These are phyloP conservation scores for Kwoniella mangroviensis DNA, from an alignment of 768 basidiomycete genomes.

Conservation along the genomic window DNA sequence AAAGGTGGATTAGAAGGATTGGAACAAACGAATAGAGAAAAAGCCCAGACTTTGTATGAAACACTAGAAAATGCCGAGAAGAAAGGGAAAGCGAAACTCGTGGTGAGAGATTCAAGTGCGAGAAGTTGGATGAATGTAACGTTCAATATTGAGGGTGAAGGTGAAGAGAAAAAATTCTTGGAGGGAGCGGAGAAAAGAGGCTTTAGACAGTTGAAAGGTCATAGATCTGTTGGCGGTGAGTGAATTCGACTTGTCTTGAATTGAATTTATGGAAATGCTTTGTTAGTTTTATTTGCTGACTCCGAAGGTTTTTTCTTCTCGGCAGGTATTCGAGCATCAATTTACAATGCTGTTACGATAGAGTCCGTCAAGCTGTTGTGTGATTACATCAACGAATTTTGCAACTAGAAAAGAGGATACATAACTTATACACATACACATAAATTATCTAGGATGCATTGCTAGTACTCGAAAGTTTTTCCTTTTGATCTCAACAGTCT, in stretches of 20 bases:
- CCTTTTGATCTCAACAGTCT: too few species aligned
- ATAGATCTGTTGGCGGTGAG: conserved; percentile 69
- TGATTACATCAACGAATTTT: conserved; percentile 59
- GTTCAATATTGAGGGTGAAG: conserved; percentile 72
- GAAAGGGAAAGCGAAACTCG: conserved; percentile 70
- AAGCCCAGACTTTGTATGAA: conserved; percentile 76
- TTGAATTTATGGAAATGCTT: too few species aligned
- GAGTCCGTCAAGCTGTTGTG: conserved; percentile 67
- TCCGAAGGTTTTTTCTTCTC: too few species aligned
- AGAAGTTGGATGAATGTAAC: conserved; percentile 97
- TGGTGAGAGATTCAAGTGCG: conserved; percentile 70
- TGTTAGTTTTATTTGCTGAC: too few species aligned
- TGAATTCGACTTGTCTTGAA: neutral
- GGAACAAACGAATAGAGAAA: conserved; percentile 69
- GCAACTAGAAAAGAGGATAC: neutral
- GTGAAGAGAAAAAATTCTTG: conserved; percentile 73
- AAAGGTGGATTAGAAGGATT: conserved; percentile 72
- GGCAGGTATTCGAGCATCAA: conserved; percentile 75
- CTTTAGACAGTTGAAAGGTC: conserved; percentile 88
- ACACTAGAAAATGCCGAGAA: conserved; percentile 72
- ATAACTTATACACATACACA: neutral
- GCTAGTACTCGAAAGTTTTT: neutral
- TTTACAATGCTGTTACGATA: conserved; percentile 87
- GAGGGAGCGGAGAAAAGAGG: conserved; percentile 76
- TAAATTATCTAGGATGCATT: neutral